Conservation (phyloP, 345 rosid genomes). For the Eucalyptus sp. region DNA sequence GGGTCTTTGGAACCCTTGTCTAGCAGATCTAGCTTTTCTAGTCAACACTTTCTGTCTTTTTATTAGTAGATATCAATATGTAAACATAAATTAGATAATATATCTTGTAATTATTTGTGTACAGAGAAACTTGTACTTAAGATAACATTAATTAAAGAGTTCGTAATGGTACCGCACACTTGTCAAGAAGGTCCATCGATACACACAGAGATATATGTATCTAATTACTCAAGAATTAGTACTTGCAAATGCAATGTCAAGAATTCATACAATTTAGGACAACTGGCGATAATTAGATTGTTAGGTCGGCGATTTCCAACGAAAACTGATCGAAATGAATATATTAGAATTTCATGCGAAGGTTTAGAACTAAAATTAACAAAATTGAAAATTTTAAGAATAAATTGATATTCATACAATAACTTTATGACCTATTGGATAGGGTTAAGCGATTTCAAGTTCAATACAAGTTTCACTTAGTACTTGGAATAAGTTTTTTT, state of each 20-base stretch:
- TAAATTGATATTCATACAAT: not conserved
- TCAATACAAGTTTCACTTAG: too few species aligned
- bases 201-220: not conserved
- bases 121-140: not conserved
- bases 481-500: too few species aligned
- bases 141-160: not conserved
- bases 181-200: not conserved
- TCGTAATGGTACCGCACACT: not conserved
- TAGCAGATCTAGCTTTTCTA: not conserved
- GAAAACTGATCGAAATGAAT: not conserved
- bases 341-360: not conserved
- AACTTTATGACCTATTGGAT: not conserved
- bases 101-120: not conserved
- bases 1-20: not conserved
- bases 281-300: not conserved
- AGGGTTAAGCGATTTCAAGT: too few species aligned
- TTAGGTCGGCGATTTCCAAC: not conserved
- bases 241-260: not conserved
- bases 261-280: not conserved
- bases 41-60: not conserved
- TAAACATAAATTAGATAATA: not conserved
- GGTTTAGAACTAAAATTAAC: not conserved
- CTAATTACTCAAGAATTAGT: not conserved
- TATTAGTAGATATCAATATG: not conserved
- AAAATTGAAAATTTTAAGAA: rapidly evolving